These are phyloP conservation scores for Termitomyces bulborhizus DNA, from an alignment of 768 basidiomycete species.

Conservation along the genomic window DNA sequence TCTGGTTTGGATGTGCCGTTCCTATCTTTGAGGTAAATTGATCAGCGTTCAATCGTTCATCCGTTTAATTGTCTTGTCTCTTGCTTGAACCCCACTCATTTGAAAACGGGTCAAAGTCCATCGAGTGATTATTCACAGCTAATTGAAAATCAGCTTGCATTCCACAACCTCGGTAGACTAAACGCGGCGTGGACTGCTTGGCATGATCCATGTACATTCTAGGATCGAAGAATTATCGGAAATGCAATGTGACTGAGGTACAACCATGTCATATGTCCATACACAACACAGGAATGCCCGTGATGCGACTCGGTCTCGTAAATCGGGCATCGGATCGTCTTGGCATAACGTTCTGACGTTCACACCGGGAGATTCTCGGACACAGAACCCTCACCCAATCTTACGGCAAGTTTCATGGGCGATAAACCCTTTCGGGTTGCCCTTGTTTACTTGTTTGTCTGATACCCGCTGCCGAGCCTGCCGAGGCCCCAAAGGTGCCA, in stretches of 20 bases:
- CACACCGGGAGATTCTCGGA: not conserved
- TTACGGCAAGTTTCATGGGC: too few species aligned
- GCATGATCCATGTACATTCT: not conserved
- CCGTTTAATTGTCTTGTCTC: not conserved
- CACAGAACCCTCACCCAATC: not conserved
- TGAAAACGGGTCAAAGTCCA: not conserved
- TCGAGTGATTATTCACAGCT: too few species aligned
- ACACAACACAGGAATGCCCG: conserved; percentile 5
- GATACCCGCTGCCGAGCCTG: too few species aligned
- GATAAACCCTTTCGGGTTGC: too few species aligned
- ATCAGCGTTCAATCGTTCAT: not conserved
- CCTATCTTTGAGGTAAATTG: not conserved
- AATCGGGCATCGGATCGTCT: not conserved
- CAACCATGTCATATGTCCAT: not conserved
- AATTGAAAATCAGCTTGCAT: not conserved
- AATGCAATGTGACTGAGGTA: conserved; percentile 3
- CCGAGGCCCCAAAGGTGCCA: too few species aligned
- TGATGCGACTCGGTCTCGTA: not conserved
- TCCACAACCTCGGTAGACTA: not conserved
- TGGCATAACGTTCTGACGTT: too few species aligned
- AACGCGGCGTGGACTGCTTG: not conserved
- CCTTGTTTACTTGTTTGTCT: too few species aligned
- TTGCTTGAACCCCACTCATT: not conserved
- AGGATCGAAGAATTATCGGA: conserved; percentile 6
- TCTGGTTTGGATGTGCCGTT: too few species aligned